Percentiles rank a stretch among this genome's conserved stretches.
phyloP scores from a whole-genome alignment of 2,329 filamentous ascomycete genomes.

The Epichloe gansuensis region DNA sequence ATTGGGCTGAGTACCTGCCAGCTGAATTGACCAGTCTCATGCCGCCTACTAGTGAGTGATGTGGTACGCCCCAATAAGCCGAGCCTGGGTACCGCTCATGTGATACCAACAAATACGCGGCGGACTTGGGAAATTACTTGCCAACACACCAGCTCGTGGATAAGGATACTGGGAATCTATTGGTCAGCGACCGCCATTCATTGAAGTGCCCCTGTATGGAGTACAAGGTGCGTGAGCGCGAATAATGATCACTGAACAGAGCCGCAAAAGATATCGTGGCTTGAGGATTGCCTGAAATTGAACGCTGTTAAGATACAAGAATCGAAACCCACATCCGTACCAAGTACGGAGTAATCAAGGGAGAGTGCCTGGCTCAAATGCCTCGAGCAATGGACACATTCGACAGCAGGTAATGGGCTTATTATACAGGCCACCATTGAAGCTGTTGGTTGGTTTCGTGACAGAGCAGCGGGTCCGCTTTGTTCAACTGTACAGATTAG shows the following conservation, averaged over 20 bases:
- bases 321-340: neutral
- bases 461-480: neutral
- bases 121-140: slow-evolving; percentile 4
- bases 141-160: neutral
- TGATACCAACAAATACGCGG: neutral
- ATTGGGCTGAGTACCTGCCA: neutral
- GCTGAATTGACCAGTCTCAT: neutral
- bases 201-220: neutral
- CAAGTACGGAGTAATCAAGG: no score
- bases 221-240: neutral
- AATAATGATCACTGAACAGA: neutral
- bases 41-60: no score
- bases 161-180: neutral
- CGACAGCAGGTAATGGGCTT: neutral
- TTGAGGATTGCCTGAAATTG: neutral
- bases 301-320: neutral
- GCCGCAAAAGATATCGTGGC: neutral
- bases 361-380: slow-evolving; percentile 1
- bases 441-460: neutral
- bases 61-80: neutral
- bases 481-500: no score
- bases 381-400: neutral
- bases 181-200: neutral
- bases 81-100: neutral
- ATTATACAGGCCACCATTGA: neutral